Evolutionary conservation across 495 filamentous ascomycete genomes (phyloP).

Genomic region (Penicillium samsonianum): DNA sequence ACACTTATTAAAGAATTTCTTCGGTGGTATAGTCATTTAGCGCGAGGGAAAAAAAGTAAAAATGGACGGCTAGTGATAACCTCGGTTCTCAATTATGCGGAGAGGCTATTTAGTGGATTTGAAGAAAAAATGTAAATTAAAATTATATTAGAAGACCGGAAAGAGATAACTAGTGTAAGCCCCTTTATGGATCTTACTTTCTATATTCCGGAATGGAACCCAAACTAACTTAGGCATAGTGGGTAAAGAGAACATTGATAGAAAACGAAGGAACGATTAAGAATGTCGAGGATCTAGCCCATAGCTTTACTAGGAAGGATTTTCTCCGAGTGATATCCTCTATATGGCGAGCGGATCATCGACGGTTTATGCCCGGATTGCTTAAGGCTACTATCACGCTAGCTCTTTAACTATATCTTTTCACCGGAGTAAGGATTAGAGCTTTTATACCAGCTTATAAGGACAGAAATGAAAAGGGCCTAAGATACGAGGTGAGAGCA

Average conservation of each 20-base stretch:
- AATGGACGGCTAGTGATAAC: conserved; percentile 21
- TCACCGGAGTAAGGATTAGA: conserved; percentile 28
- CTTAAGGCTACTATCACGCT: conserved; percentile 25
- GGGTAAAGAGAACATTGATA: conserved; percentile 22
- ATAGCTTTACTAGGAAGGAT: conserved; percentile 24
- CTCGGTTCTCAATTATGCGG: conserved; percentile 14
- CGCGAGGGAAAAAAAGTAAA: conserved; percentile 15
- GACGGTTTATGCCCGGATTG: conserved; percentile 17
- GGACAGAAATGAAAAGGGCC: conserved; percentile 18
- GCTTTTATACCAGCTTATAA: conserved; percentile 21
- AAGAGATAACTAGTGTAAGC: conserved; percentile 20
- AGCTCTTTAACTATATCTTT: conserved; percentile 26
- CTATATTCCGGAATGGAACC: conserved; percentile 1
- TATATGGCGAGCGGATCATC: conserved; percentile 21
- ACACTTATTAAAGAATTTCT: conserved; percentile 24
- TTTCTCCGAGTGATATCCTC: conserved; percentile 21
- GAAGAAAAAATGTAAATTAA: conserved; percentile 20
- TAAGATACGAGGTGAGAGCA: conserved; percentile 18
- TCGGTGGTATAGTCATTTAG: conserved; percentile 16
- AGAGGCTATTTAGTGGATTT: conserved; percentile 24
- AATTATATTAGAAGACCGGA: conserved; percentile 20
- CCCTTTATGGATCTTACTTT: background rate
- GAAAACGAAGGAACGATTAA: conserved; percentile 16
- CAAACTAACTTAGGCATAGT: conserved; percentile 19
- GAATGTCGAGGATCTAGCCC: conserved; percentile 20